Conservation (phyloP, 371 early-diverging fungal species). For the Zopfochytrium polystomum region DNA sequence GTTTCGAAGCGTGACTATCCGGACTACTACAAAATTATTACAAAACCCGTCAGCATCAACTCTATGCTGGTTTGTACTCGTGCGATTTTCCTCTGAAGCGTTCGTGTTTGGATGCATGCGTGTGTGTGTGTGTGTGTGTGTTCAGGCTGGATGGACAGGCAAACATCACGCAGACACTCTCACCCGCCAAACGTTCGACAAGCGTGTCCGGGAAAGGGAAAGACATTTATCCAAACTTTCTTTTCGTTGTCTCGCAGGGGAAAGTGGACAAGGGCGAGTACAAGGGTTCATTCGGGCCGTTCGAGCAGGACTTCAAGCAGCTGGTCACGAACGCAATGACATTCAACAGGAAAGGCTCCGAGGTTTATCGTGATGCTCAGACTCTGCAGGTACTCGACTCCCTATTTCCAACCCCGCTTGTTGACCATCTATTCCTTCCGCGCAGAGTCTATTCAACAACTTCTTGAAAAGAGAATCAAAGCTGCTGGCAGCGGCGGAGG, state of each 20-base stretch:
- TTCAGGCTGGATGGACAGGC: too few species aligned
- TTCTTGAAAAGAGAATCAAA: slow-evolving; percentile 8
- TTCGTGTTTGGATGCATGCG: too few species aligned
- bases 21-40: slow-evolving; percentile 56
- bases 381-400: slow-evolving; percentile 18
- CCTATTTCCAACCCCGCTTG: too few species aligned
- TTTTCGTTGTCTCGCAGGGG: slow-evolving; percentile 8
- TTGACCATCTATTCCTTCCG: too few species aligned
- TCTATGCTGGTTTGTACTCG: slow-evolving; percentile 30
- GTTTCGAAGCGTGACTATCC: slow-evolving; percentile 43
- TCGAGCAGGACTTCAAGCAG: slow-evolving; percentile 62
- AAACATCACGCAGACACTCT: too few species aligned
- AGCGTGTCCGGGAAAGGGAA: too few species aligned
- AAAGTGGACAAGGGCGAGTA: slow-evolving; percentile 45
- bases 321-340: slow-evolving; percentile 75
- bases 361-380: slow-evolving; percentile 71
- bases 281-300: slow-evolving; percentile 42
- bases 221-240: too few species aligned
- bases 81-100: background rate
- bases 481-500: background rate
- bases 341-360: slow-evolving; percentile 71
- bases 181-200: too few species aligned
- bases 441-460: background rate
- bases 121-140: too few species aligned
- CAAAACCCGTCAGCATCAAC: slow-evolving; percentile 51